phyloP scores from a whole-genome alignment of 768 basidiomycete species.

The Termitomyces sp. region DNA sequence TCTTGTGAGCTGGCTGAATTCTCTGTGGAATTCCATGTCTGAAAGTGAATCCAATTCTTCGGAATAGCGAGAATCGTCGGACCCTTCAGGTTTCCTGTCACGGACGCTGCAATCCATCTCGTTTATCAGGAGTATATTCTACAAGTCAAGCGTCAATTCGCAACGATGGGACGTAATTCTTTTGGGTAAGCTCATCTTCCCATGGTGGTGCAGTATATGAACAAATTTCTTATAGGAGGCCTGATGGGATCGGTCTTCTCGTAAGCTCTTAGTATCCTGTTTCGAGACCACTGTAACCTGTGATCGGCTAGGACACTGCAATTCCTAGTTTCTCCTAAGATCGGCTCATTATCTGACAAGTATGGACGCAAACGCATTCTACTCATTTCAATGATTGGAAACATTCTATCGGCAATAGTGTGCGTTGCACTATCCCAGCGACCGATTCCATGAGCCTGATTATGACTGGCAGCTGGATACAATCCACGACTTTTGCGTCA shows the following conservation, averaged over 20 bases:
- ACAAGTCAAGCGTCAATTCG: conserved; percentile 55
- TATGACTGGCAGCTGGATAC: conserved; percentile 64
- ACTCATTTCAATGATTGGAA: conserved; percentile 87
- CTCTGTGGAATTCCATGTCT: conserved; percentile 1
- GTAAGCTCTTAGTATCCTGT: conserved; percentile 39
- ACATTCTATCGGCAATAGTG: conserved; percentile 86
- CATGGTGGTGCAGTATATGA: not conserved
- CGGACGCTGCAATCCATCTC: conserved; percentile 68
- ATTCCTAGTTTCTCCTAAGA: conserved; percentile 78
- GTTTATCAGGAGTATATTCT: conserved; percentile 60
- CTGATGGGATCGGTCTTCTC: conserved; percentile 94
- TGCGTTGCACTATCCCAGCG: conserved; percentile 35
- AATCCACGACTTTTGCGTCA: conserved; percentile 86
- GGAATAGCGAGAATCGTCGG: conserved; percentile 64
- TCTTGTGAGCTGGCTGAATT: conserved; percentile 39
- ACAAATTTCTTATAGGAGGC: conserved; percentile 47
- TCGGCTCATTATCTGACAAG: conserved; percentile 83
- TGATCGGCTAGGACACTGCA: conserved; percentile 64
- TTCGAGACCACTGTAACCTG: conserved; percentile 24
- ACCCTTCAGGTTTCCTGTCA: conserved; percentile 69
- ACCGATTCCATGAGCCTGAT: not conserved
- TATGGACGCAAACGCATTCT: conserved; percentile 87
- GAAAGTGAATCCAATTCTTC: conserved; percentile 2
- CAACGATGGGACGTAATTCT: conserved; percentile 93
- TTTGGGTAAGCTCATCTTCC: conserved; percentile 50